Conservation (phyloP, 2,329 filamentous ascomycete species). For the Phyllosticta ampelicida region DNA sequence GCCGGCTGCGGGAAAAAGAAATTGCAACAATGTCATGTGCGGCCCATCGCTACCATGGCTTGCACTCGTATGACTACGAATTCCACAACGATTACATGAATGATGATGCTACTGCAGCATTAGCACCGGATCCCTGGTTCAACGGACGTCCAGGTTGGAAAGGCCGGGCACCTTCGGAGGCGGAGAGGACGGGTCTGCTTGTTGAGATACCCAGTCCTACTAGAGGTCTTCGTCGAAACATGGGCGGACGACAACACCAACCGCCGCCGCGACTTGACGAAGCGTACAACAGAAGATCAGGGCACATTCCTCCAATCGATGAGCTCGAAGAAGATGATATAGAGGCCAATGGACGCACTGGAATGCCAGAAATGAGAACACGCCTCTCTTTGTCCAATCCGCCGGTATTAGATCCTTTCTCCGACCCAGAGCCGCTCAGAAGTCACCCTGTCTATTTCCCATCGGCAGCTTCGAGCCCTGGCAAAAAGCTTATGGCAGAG, state of each 20-base stretch:
- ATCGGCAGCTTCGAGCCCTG: conserved; percentile 5
- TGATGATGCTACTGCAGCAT: conserved; percentile 4
- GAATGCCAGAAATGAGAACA: conserved; percentile 18
- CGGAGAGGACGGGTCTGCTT: conserved; percentile 36
- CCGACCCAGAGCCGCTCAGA: conserved; percentile 26
- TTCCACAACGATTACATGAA: background rate
- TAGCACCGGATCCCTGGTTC: conserved; percentile 5
- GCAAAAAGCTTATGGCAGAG: background rate
- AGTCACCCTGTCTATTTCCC: conserved; percentile 18
- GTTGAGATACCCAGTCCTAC: conserved; percentile 40
- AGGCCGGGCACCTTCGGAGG: conserved; percentile 22
- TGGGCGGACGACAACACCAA: conserved; percentile 25
- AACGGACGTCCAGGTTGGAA: conserved; percentile 22
- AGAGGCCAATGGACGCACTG: conserved; percentile 13
- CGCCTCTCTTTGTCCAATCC: conserved; percentile 17
- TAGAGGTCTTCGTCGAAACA: conserved; percentile 33
- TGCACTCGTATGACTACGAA: background rate
- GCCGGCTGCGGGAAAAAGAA: conserved; percentile 41
- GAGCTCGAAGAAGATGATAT: conserved; percentile 50
- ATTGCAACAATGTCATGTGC: conserved; percentile 42
- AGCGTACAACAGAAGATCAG: conserved; percentile 38
- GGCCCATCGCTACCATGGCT: conserved; percentile 32
- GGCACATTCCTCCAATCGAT: conserved; percentile 52
- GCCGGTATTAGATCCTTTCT: conserved; percentile 32
- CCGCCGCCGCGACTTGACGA: conserved; percentile 34